Conservation (phyloP, 139 green algal species). For the Tetradesmus obliquus region DNA sequence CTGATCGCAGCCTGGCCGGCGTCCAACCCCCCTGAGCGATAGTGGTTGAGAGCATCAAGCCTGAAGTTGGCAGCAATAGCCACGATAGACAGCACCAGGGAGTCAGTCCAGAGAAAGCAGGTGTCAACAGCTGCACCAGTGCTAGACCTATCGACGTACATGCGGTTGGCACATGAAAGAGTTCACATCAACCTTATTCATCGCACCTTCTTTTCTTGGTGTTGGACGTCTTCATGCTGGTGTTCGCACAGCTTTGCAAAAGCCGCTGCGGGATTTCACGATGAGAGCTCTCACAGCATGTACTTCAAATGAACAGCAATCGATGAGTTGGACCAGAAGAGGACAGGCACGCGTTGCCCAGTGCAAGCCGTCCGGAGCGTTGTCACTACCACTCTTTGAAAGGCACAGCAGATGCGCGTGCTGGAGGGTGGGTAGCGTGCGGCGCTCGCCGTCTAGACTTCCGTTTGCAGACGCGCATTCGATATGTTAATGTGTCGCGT, state of each 20-base stretch:
- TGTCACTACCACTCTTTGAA: conserved; percentile 4
- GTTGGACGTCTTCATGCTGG: conserved; percentile 16
- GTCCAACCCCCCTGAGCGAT: not conserved
- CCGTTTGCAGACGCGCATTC: not conserved
- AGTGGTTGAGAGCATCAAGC: conserved; percentile 17
- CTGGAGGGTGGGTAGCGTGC: not conserved
- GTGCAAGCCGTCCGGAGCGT: not conserved
- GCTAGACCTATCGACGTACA: not conserved
- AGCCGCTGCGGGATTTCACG: not conserved
- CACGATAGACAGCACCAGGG: not conserved
- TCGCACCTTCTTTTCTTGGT: conserved; percentile 39
- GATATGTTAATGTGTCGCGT: not conserved
- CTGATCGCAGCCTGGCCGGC: not conserved
- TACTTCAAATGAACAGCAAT: not conserved
- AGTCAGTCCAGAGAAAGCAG: not conserved
- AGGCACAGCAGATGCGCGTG: not conserved
- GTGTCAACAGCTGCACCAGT: not conserved
- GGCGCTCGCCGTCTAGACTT: not conserved
- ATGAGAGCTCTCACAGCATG: not conserved
- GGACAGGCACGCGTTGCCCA: no score
- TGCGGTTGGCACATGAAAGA: not conserved
- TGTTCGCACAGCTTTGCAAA: not conserved
- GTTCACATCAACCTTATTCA: no score
- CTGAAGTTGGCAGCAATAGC: not conserved
- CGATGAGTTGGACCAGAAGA: no score